Percentiles rank a stretch among this genome's conserved stretches.
These are phyloP conservation scores for Metarhizium album DNA, from an alignment of 2,329 filamentous ascomycete genomes.

Conservation along the genomic window DNA sequence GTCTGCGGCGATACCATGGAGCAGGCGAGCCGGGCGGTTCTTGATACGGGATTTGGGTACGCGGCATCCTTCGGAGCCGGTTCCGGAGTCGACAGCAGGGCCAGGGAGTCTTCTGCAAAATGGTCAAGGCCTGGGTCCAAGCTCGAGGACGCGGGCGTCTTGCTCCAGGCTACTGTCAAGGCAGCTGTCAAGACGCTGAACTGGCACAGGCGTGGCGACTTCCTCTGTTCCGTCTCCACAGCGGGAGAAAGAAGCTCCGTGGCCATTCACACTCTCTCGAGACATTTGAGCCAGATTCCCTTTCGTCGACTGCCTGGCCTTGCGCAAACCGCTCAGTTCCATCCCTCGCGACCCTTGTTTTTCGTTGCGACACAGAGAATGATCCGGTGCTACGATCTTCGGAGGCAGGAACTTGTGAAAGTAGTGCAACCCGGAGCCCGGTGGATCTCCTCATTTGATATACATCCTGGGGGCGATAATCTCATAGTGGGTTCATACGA, in stretches of 20 bases:
- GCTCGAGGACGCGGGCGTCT: conserved; percentile 67
- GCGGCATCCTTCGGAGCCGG: conserved; percentile 51
- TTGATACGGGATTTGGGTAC: conserved; percentile 90
- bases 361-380: conserved; percentile 93
- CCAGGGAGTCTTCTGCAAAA: conserved; percentile 66
- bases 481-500: conserved; percentile 92
- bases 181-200: conserved; percentile 76
- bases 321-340: conserved; percentile 85
- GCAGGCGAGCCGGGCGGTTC: conserved; percentile 59
- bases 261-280: conserved; percentile 87
- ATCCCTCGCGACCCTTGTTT: conserved; percentile 84
- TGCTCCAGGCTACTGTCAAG: conserved; percentile 70
- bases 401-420: conserved; percentile 84
- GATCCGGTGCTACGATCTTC: conserved; percentile 88
- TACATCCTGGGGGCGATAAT: conserved; percentile 90
- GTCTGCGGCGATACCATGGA: conserved; percentile 64
- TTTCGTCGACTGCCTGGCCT: conserved; percentile 70
- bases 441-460: conserved; percentile 86
- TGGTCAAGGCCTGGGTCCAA: conserved; percentile 72
- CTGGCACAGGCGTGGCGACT: conserved; percentile 92
- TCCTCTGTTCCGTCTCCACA: conserved; percentile 85
- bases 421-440: conserved; percentile 86
- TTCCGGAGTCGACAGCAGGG: conserved; percentile 35
- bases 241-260: conserved; percentile 69
- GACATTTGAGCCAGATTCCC: conserved; percentile 88